A percentile compares a stretch with the other conserved stretches of the same genome.
Conservation (phyloP, 441 rosid species). For the Geranium incanum region DNA sequence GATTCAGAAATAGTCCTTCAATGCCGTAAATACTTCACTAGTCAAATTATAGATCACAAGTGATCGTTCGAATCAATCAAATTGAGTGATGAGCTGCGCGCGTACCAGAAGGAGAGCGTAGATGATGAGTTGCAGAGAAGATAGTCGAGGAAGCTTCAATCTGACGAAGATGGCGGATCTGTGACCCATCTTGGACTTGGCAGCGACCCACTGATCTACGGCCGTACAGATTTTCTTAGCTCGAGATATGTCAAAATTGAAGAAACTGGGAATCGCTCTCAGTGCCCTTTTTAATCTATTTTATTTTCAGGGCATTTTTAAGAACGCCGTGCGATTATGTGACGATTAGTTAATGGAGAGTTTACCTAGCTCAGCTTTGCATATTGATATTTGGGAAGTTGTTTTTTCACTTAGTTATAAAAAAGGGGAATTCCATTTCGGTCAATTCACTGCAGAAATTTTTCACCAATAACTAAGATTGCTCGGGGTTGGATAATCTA, state of each 20-base stretch:
- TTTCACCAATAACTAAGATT: too few relatives aligned
- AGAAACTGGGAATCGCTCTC: constrained; percentile 1
- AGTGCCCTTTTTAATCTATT: background rate
- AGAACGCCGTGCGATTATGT: background rate
- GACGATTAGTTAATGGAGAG: background rate
- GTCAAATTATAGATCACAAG: background rate
- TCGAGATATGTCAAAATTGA: background rate
- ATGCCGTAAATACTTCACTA: background rate
- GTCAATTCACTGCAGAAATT: too few relatives aligned
- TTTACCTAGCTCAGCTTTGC: too few relatives aligned
- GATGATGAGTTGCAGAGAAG: constrained; percentile 3
- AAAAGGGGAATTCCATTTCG: too few relatives aligned
- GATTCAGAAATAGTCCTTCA: constrained; percentile 1
- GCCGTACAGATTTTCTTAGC: constrained; percentile 2
- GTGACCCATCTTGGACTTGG: constrained; percentile 11
- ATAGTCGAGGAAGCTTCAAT: constrained; percentile 6
- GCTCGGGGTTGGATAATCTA: too few relatives aligned
- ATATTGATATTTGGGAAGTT: too few relatives aligned
- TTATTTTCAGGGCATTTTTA: background rate
- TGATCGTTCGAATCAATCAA: background rate
- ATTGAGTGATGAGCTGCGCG: constrained; percentile 5
- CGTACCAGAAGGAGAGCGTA: constrained; percentile 9
- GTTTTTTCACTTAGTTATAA: too few relatives aligned
- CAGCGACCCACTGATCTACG: constrained; percentile 3
- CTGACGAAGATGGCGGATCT: constrained; percentile 6